Conservation (phyloP, 2,329 filamentous ascomycete genomes). For the Botrytis cinerea region DNA sequence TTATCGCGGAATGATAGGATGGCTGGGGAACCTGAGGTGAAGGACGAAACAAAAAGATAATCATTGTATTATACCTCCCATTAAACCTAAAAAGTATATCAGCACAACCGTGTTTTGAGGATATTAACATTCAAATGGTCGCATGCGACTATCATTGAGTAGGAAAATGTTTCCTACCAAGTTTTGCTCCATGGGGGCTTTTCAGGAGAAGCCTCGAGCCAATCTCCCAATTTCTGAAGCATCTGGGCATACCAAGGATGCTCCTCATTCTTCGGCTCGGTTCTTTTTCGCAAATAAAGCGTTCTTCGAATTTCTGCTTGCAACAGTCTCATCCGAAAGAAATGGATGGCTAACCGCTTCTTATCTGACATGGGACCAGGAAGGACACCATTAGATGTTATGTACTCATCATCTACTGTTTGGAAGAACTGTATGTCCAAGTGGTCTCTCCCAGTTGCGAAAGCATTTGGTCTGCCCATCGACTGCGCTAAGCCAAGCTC, state of each 20-base stretch:
- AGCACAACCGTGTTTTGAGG: constrained; percentile 25
- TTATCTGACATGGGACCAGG: constrained; percentile 73
- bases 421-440: constrained; percentile 86
- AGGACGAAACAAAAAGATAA: constrained; percentile 84
- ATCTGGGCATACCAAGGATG: constrained; percentile 88
- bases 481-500: constrained; percentile 86
- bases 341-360: constrained; percentile 89
- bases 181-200: constrained; percentile 71
- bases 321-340: constrained; percentile 85
- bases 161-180: constrained; percentile 58
- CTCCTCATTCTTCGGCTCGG: constrained; percentile 73
- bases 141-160: not conserved
- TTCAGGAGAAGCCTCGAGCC: constrained; percentile 75
- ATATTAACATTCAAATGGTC: constrained; percentile 8
- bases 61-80: constrained; percentile 79
- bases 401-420: constrained; percentile 77
- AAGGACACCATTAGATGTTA: constrained; percentile 74
- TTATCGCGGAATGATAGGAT: constrained; percentile 72
- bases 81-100: constrained; percentile 54
- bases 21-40: constrained; percentile 91
- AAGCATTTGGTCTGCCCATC: constrained; percentile 82
- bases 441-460: constrained; percentile 78
- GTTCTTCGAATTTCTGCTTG: constrained; percentile 86
- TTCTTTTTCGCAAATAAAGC: constrained; percentile 80
- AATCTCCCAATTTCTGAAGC: constrained; percentile 74